Evolutionary conservation across 177 flowering plant species (phyloP), one percentile per base, ranked within the genome.

Genomic region (Vitis hybrid): DNA sequence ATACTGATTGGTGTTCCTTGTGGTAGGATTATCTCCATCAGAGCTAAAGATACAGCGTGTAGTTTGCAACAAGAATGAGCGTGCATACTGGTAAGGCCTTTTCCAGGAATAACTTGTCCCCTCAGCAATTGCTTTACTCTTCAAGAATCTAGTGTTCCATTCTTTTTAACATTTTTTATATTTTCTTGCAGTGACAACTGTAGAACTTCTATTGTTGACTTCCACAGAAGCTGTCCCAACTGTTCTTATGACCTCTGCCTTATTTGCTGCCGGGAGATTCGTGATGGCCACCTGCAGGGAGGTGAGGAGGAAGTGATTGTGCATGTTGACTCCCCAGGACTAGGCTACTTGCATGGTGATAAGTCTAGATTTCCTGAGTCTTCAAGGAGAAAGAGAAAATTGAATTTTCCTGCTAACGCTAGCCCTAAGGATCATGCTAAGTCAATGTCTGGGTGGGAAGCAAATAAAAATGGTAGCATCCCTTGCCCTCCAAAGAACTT

Each of bases 241-340:
- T 89, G 97, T 74, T 71, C 70, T 0, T 87, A 73, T 86, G 97
- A 91, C 23, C 84, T 91, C 5, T 91, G 97, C 68, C 85, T 89
- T 26, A 58, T 21, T 14, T 91, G 97, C 62, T 91, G 91, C 68
- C 76, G 74, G 12, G 92, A 89, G 67, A 69, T 91, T 32, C 87
- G 92, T 52, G 78, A 76, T 40, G 84, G 81, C 6, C 49, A 58
- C 63, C 52, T 81, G 49, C 77, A 62, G 56, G 79, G 75, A 49
- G 75, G 76, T 56, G 61, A 49, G 2, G 69, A 71, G 32, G 76
- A 70, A 51, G 78, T 73, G 14, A 40, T 7, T 21, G 15, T 75
- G 70, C 40, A 79, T 18, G 74, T 72, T 72, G 21, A 48, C 51
- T 5, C 48, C 11, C 56, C 66, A 63, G 86, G 82, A 19, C 45